Base-by-base conservation (phyloP, 768 basidiomycete species). In the Scleroderma bovista region DNA sequence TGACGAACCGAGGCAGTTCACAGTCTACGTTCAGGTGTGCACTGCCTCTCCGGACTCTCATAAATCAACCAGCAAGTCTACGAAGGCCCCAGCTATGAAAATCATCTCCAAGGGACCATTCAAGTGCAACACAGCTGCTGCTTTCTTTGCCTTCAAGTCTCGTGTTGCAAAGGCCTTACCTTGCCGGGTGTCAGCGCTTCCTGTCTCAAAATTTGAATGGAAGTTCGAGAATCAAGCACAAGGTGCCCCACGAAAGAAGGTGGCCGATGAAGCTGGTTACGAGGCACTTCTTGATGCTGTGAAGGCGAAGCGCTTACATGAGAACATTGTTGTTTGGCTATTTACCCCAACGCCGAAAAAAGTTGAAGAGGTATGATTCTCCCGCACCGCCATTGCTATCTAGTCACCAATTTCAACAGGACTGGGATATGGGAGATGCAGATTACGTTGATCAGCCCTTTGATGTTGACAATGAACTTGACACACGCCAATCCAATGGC, bases 271-370 rank as follows among this genome's bases (percentile, higher is more conserved):
- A 12, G 36, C 50, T 11, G 50, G 44, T 39, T 51, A 45, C 10
- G 36, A 51, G 23, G 50, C 44, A 8, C 50, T 51, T 19, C 10
- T 51, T 22, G 44, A 51, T 40, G 44, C 44, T 11, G 31, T 52
- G 44, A 56, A 44, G 54, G 59, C 16, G 40, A 57, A 42, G 59
- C 12, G 10, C n/a, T 16, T 7, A 10, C 38, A 42, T 2, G 26
- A 51, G 6, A 51, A 51, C 23, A 23, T 46, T 22, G 50, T 51
- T 9, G 17, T 51, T 16, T 51, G 50, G 50, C 11, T 51, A 9
- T 38, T 31, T 19, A 38, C 34, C 2, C 44, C 37, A 10, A 45
- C 36, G 34, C 50, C 34, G 26, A 24, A 10, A 9, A 51, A 46
- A 45, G 50, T 46, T 16, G 44, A 51, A 31, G 36, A 46, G n/a